Evolutionary conservation across 345 rosid species (phyloP), one percentile per base, ranked within the genome.

Genomic region (Lagerstroemia speciosa): DNA sequence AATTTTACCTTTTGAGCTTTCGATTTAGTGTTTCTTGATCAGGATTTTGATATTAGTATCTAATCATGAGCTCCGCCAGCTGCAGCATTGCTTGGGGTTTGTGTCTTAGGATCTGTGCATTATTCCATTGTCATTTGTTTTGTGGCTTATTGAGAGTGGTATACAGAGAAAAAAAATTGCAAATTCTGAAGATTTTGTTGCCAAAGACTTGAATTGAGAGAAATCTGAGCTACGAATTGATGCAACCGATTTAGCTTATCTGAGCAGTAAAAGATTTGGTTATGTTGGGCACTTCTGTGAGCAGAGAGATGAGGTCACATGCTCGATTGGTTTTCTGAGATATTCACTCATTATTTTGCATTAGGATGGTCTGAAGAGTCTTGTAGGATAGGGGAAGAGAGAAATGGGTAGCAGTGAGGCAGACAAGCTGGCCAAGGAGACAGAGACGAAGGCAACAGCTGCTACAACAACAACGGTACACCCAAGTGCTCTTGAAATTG

Each of bases 401-500:
- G 70, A 61, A 58, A 92, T 92, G 98, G 85, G 85, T 57, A 81
- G 89, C 74, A 76, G 78, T 70, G 91, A 88, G 75, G 78, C 68
- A 70, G 88, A 85, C 33, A 89, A 89, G 74, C 67, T 84, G 2
- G 77, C 79, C 30, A 87, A 86, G 78, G 96, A 89, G 67, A 89
- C 60, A 72, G 75, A 66, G 65, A 45, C 65, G 15, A 67, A 72
- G 71, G 61, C 31, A 32, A 50, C 64, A 0, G 81, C 86, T 29
- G 69, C 94, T 64, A 41, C 86, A 66, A 57, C 92, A 40, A 66
- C 90, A 34, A 95, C 88, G 95, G 97, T 91, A 69, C 52, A 62
- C 31, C 72, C 73, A 36, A 22, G 30, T 73, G 27, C 26, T 71
- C 73, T 29, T 12, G 67, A 64, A 61, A 26, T 27, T 40, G 32